phyloP scores from a whole-genome alignment of 1,139 yeast species.

The Geotrichum histeridarum region DNA sequence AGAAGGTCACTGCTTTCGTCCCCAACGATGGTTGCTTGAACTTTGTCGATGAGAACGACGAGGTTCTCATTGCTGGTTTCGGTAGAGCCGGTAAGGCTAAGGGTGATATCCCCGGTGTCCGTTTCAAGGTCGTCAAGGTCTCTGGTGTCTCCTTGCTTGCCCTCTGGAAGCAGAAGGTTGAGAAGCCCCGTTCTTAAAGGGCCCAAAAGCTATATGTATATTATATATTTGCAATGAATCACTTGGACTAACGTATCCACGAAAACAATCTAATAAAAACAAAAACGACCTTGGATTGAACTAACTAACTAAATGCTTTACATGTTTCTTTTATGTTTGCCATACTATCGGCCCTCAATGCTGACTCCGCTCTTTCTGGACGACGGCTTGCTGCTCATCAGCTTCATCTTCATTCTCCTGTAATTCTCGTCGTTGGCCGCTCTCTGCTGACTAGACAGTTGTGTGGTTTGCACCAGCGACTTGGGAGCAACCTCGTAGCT shows the following conservation, averaged over 20 bases:
- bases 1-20: conserved; percentile 99
- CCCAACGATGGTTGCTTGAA: conserved; percentile 99
- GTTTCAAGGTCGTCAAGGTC: conserved; percentile 99
- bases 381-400: conserved; percentile 46
- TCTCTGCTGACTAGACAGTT: conserved; percentile 50
- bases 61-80: conserved; percentile 98
- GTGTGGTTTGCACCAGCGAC: conserved; percentile 44
- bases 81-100: conserved; percentile 99
- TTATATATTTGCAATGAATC: conserved; percentile 3
- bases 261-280: not conserved
- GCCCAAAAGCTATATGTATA: not conserved
- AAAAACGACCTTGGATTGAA: too few relatives aligned
- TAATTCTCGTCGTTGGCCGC: conserved; percentile 60
- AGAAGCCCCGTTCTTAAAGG: conserved; percentile 97
- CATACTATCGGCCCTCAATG: conserved; percentile 53
- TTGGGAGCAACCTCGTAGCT: conserved; percentile 90
- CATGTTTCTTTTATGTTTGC: not conserved
- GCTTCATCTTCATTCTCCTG: conserved; percentile 59
- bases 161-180: conserved; percentile 99
- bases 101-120: conserved; percentile 99
- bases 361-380: conserved; percentile 65
- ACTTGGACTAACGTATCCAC: not conserved
- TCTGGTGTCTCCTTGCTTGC: conserved; percentile 99
- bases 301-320: not conserved
- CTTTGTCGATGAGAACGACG: conserved; percentile 99